Conservation (phyloP, 2,329 filamentous ascomycete species). For the Verticillium isaacii region DNA sequence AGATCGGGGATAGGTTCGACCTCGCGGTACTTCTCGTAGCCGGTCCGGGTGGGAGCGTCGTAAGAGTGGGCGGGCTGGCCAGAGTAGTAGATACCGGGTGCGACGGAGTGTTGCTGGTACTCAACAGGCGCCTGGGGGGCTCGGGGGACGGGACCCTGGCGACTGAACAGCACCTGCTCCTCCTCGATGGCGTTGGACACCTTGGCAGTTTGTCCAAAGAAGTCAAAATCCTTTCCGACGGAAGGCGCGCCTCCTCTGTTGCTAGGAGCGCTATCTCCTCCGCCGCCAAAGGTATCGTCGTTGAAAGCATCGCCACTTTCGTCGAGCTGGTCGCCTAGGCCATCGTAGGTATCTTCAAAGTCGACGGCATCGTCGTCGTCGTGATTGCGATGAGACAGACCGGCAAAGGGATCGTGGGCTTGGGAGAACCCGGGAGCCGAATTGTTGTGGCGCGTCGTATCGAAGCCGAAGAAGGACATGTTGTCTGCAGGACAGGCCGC, state of each 20-base stretch:
- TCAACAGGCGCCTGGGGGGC: constrained; percentile 21
- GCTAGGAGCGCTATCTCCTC: constrained; percentile 36
- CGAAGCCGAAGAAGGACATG: constrained; percentile 94
- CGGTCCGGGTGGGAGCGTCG: constrained; percentile 62
- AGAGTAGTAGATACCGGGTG: constrained; percentile 24
- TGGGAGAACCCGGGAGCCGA: constrained; percentile 78
- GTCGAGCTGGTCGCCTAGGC: constrained; percentile 82
- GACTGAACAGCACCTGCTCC: constrained; percentile 79
- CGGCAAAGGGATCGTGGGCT: constrained; percentile 79
- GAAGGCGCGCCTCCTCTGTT: constrained; percentile 28
- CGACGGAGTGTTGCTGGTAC: background rate
- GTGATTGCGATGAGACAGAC: constrained; percentile 62
- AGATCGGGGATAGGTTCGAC: constrained; percentile 78
- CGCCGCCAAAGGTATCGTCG: constrained; percentile 80
- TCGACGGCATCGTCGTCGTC: constrained; percentile 58
- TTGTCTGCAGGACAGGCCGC: constrained; percentile 10
- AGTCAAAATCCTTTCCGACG: constrained; percentile 93
- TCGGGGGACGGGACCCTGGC: constrained; percentile 40
- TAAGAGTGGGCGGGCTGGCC: constrained; percentile 26
- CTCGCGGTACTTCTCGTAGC: constrained; percentile 82
- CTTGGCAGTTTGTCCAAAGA: constrained; percentile 87
- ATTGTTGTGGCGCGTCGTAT: constrained; percentile 64
- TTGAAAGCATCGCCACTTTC: constrained; percentile 94
- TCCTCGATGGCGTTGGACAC: constrained; percentile 83
- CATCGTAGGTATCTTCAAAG: constrained; percentile 97